Evolutionary conservation across 306 rosid species (phyloP).

Genomic region (Cicer bijugum): DNA sequence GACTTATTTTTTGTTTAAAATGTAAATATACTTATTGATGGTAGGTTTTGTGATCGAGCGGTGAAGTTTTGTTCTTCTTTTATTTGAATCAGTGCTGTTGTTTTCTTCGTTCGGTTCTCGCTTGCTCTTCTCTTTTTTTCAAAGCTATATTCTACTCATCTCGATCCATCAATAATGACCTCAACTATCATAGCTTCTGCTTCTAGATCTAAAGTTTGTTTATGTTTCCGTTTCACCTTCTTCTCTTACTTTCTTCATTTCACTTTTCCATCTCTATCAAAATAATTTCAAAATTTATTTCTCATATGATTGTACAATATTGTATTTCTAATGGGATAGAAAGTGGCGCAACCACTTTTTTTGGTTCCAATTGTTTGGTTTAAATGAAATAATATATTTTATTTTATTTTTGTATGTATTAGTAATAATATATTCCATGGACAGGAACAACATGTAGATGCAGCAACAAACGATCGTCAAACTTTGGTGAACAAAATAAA

Average conservation of each 20-base stretch:
- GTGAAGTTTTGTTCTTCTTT: not conserved
- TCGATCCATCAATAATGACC: conserved; percentile 50
- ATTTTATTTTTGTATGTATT: not conserved
- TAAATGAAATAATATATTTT: not conserved
- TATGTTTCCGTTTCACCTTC: not conserved
- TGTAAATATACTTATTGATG: not conserved
- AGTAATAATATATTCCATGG: conserved; percentile 2
- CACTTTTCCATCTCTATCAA: not conserved
- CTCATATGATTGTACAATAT: not conserved
- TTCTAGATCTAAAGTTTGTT: conserved; percentile 52
- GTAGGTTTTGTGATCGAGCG: conserved; percentile 16
- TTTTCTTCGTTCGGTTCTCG: not conserved
- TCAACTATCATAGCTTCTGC: conserved; percentile 47
- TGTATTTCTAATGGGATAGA: conserved; percentile 6
- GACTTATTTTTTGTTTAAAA: no score
- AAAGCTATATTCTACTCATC: not conserved
- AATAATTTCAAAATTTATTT: not conserved
- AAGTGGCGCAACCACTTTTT: not conserved
- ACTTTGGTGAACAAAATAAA: conserved; percentile 34
- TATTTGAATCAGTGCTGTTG: not conserved
- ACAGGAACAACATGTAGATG: conserved; percentile 52
- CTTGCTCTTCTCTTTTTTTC: not conserved
- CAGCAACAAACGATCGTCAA: not conserved
- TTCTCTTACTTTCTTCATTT: not conserved
- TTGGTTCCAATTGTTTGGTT: not conserved